Evolutionary conservation across 192 early-diverging fungal species (phyloP).

Genomic region (Linnemannia exigua): DNA sequence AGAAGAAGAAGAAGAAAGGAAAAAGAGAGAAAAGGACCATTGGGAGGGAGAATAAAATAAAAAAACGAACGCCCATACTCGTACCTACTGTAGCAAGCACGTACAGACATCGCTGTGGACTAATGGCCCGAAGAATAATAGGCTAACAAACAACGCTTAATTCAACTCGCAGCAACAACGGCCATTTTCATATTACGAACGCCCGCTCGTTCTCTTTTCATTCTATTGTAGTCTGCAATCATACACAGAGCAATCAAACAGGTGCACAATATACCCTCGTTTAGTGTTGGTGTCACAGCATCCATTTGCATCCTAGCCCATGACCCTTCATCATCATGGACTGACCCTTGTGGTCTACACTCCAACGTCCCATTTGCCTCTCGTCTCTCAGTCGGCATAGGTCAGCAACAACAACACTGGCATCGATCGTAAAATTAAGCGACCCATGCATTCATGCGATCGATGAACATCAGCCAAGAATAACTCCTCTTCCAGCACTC

Average conservation of each 20-base stretch:
- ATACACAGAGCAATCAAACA: neutral
- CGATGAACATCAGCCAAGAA: neutral
- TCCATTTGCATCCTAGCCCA: too few species aligned
- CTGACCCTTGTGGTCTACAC: too few species aligned
- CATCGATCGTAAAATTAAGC: conserved; percentile 3
- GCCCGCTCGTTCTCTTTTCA: neutral
- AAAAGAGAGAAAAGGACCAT: neutral
- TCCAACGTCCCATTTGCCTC: too few species aligned
- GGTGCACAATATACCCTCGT: too few species aligned
- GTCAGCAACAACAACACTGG: conserved; percentile 14
- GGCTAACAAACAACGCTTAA: neutral
- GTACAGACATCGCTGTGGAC: too few species aligned
- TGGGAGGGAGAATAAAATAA: neutral
- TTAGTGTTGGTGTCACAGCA: too few species aligned
- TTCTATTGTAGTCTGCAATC: neutral
- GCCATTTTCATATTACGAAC: neutral
- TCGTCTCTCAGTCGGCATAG: neutral
- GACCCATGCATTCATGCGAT: neutral
- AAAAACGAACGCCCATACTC: neutral
- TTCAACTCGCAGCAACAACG: too few species aligned
- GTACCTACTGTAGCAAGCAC: neutral
- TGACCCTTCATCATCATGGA: too few species aligned
- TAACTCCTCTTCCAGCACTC: neutral
- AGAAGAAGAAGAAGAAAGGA: neutral
- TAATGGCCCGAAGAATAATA: neutral